Evolutionary conservation across 2,329 filamentous ascomycete species (phyloP), one percentile per base, ranked within the genome.

Genomic region (Talaromyces marneffei): DNA sequence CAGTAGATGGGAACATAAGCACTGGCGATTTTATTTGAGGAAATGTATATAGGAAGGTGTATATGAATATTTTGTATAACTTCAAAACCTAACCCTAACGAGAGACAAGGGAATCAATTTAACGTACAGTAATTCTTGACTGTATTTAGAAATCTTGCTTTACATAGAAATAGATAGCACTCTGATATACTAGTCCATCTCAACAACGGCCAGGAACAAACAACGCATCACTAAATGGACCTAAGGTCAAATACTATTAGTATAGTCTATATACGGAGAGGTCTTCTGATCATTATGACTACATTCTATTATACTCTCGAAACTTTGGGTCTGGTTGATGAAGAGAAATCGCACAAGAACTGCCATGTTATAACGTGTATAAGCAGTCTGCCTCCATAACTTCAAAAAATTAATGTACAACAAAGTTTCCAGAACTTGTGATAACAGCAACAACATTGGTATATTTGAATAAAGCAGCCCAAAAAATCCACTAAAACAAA

Each of bases 1-100:
- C 68, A 68, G 63, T 76, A 42, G 50, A 62, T 76, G 35, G 40
- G 27, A 20, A 12, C 31, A 7, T 37, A 25, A 12, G 12, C 39
- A 18, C 14, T 23, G 6, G 14, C 33, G 20, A 8, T 14, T 25
- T 16, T 46, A 25, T 20, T 20, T 33, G n/a, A 20, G 12, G 23
- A 16, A 27, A 27, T 16, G 14, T 46, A 48, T 25, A 46, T 8
- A 46, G 4, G n/a, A 33, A 23, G 10, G 4, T 14, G n/a, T 52
- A 20, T 20, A 33, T 31, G 27, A 9, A 33, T 20, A 25, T 3
- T 14, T 29, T 48, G 25, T 48, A 16, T n/a, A 37, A 2, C 5
- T 16, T 37, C 14, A 37, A 37, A n/a, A n/a, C n/a, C n/a, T n/a
- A n/a, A n/a, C n/a, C n/a, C n/a, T n/a, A n/a, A n/a, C n/a, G n/a